Evolutionary conservation across 2,329 filamentous ascomycete species (phyloP).

Genomic region (Zymoseptoria ardabiliae): DNA sequence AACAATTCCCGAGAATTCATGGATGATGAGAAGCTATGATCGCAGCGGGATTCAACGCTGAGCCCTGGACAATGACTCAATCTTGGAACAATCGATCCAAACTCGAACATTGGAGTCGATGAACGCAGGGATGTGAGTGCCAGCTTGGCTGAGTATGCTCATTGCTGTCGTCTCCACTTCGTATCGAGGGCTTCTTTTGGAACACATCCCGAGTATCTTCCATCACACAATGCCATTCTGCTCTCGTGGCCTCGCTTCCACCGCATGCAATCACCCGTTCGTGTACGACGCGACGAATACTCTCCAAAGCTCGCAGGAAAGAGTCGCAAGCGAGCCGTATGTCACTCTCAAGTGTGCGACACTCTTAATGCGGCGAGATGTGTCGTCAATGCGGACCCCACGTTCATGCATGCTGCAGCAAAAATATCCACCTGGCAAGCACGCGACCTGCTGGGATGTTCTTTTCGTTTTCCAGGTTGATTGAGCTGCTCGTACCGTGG

Average conservation of each 20-base stretch:
- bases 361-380: neutral
- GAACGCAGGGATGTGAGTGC: neutral
- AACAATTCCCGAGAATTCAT: neutral
- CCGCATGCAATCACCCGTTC: slow-evolving; percentile 2
- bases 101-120: neutral
- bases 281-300: neutral
- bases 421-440: slow-evolving; percentile 7
- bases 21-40: neutral
- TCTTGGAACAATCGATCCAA: neutral
- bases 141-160: neutral
- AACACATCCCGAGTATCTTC: neutral
- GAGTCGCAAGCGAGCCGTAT: neutral
- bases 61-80: neutral
- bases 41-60: neutral
- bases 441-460: slow-evolving; percentile 11
- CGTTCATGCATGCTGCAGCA: neutral
- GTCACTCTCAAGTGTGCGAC: neutral
- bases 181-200: neutral
- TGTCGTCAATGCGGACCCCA: neutral
- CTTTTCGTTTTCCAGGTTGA: slow-evolving; percentile 6
- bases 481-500: neutral
- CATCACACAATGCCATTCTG: neutral
- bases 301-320: neutral
- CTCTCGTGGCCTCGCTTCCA: neutral
- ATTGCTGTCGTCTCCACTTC: neutral